Conservation (phyloP, 1,139 yeast genomes). For the Pichia sp. region DNA sequence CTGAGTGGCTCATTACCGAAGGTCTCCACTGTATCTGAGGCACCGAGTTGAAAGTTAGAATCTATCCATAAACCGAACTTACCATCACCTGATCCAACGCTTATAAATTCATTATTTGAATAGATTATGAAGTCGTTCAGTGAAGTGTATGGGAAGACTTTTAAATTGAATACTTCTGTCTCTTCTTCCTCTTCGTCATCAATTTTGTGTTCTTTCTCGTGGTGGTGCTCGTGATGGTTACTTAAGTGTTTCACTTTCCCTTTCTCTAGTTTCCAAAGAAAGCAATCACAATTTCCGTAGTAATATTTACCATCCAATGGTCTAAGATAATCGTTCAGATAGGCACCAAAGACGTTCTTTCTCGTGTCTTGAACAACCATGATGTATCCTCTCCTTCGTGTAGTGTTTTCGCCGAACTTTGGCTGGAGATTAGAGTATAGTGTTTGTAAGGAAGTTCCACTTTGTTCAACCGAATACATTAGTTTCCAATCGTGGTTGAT, state of each 20-base stretch:
- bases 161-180: conserved; percentile 37
- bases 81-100: conserved; percentile 93
- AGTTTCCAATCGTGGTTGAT: conserved; percentile 75
- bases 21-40: conserved; percentile 74
- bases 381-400: conserved; percentile 63
- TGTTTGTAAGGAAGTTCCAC: conserved; percentile 85
- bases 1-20: conserved; percentile 86
- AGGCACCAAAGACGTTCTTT: conserved; percentile 78
- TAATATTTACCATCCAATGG: conserved; percentile 71
- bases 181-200: conserved; percentile 1
- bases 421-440: conserved; percentile 44
- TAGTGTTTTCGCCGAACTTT: conserved; percentile 26
- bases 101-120: conserved; percentile 73
- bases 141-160: conserved; percentile 89
- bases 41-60: conserved; percentile 70
- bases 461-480: conserved; percentile 81
- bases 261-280: conserved; percentile 73
- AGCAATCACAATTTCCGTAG: conserved; percentile 95
- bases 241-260: conserved; percentile 29
- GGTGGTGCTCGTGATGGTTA: not conserved
- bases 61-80: conserved; percentile 93
- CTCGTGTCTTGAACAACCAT: conserved; percentile 63
- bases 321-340: conserved; percentile 68
- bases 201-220: conserved; percentile 2
- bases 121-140: conserved; percentile 82